Evolutionary conservation across 2,329 filamentous ascomycete species (phyloP).

Genomic region (Fusarium sp.): DNA sequence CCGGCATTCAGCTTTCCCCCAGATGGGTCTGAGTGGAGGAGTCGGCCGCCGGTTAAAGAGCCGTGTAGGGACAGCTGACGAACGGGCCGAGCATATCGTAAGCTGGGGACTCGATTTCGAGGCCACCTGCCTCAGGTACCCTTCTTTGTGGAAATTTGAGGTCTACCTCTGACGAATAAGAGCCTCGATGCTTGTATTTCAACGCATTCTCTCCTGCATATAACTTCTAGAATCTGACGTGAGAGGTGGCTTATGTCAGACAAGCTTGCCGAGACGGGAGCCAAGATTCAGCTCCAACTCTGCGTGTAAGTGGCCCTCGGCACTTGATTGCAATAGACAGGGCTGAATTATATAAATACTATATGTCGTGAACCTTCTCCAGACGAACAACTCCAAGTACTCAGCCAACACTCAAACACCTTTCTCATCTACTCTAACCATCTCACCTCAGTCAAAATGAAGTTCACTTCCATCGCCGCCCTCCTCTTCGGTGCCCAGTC

Average conservation of each 20-base stretch:
- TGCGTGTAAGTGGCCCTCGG: neutral
- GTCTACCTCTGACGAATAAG: neutral
- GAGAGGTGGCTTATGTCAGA: constrained; percentile 1
- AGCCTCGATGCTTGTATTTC: neutral
- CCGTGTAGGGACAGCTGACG: neutral
- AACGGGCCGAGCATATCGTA: neutral
- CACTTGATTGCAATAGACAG: neutral
- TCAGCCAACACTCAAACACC: neutral
- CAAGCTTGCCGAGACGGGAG: neutral
- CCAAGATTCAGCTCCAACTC: neutral
- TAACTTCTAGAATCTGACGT: neutral
- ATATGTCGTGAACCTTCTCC: neutral
- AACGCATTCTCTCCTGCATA: neutral
- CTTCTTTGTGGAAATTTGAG: neutral
- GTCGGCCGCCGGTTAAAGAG: neutral
- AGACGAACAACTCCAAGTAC: neutral
- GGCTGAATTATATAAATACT: neutral
- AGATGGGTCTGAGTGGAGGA: neutral
- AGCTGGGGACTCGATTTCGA: neutral
- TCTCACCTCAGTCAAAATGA: neutral
- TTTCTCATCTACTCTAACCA: neutral
- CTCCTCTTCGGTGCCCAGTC: neutral
- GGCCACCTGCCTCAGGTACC: neutral
- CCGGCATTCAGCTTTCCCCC: neutral
- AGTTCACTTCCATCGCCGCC: neutral